Percentiles rank a stretch among this genome's conserved stretches.
These are phyloP conservation scores for Corniculantispora saksenae DNA, from an alignment of 2,329 filamentous ascomycete species.

Conservation along the genomic window DNA sequence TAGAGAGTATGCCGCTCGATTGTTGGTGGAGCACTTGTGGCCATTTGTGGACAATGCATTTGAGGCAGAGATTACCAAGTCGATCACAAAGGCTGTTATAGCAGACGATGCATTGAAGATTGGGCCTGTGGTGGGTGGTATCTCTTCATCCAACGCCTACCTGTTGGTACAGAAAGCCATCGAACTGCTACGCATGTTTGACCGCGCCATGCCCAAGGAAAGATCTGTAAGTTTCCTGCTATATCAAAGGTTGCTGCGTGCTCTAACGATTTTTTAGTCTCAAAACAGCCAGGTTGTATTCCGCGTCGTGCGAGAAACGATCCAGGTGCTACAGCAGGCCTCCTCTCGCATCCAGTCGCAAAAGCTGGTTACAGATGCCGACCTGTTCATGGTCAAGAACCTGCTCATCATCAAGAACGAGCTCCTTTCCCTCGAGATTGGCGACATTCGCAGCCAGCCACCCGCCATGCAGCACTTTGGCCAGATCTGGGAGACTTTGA, in stretches of 20 bases:
- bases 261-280: constrained; percentile 27
- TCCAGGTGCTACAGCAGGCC: constrained; percentile 76
- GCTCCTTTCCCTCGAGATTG: constrained; percentile 93
- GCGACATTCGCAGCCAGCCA: constrained; percentile 57
- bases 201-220: constrained; percentile 65
- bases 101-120: constrained; percentile 52
- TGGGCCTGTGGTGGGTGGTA: constrained; percentile 47
- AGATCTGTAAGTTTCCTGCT: constrained; percentile 51
- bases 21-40: constrained; percentile 61
- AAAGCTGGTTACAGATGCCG: constrained; percentile 65
- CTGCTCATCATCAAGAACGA: constrained; percentile 94
- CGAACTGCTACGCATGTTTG: constrained; percentile 62
- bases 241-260: too few relatives aligned
- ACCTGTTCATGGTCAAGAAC: constrained; percentile 93
- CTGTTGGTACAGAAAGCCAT: constrained; percentile 59
- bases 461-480: constrained; percentile 60
- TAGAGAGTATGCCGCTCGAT: constrained; percentile 55
- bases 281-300: constrained; percentile 59
- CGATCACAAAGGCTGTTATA: constrained; percentile 51
- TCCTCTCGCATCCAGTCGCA: constrained; percentile 69
- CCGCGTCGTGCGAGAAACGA: constrained; percentile 86
- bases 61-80: constrained; percentile 56
- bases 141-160: constrained; percentile 58
- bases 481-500: constrained; percentile 66
- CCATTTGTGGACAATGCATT: constrained; percentile 56